Evolutionary conservation across 2,329 filamentous ascomycete species (phyloP), one percentile per base, ranked within the genome.

Genomic region (Beauveria medogensis): DNA sequence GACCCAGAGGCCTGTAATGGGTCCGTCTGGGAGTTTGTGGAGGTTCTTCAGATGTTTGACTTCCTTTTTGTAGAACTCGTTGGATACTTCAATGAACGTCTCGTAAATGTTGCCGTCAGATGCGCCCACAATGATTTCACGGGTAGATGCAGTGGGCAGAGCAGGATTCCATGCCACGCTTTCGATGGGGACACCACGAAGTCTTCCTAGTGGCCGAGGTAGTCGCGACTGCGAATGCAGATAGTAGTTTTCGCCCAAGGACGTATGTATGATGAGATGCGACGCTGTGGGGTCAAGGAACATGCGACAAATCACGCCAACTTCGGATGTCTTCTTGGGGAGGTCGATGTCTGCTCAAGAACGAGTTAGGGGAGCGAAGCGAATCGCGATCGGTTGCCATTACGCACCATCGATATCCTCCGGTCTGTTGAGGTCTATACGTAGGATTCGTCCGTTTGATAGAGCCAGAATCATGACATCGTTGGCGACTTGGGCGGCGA

Each of bases 201-300:
- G 76, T 61, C 91, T 84, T 16, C 89, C 86, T 41, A 99, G 80
- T 8, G 88, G 83, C 65, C 94, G 91, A 2, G 93, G 92, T 65
- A 92, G 89, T 67, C 91, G 89, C 40, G 92, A 94, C 72, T 97
- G 93, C 12, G 92, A 93, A 73, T 99, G 94, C 10, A 99, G 88
- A 74, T 99, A 99, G 78, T 92, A 99, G 76, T 96, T 97, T 74
- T 99, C 94, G 71, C 92, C 92, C 46, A 92, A 84, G 5, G 91
- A 89, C 3, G 94, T 99, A 71, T 89, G 92, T 67, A 99, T 86
- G 65, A 99, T 84, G 30, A 99, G 80, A 76, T 99, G 94, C 6
- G 92, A 97, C 30, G 94, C 94, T 12, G 93, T 96, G 30, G 94
- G 93, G 71, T 99, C 94, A 70, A 99, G 89, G 77, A 99, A 99